These are phyloP conservation scores for Monosporascus sp. DNA, from an alignment of 2,329 filamentous ascomycete genomes.

Conservation along the genomic window DNA sequence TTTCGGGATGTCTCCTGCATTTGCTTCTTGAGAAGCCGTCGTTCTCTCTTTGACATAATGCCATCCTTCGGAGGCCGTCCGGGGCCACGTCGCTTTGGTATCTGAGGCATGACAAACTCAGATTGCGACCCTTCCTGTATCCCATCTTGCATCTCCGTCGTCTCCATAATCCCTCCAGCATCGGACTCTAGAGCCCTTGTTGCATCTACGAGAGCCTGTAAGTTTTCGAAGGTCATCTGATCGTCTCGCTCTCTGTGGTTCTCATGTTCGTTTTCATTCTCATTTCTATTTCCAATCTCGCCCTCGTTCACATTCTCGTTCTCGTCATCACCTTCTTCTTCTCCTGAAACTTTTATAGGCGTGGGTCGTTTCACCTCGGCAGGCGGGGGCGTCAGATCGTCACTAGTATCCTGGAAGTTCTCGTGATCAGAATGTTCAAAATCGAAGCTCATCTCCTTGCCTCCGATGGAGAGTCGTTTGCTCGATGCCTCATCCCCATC, in stretches of 20 bases:
- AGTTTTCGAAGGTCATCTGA: neutral
- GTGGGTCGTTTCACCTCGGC: slow-evolving; percentile 38
- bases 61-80: slow-evolving; percentile 80
- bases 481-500: slow-evolving; percentile 44
- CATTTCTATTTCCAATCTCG: slow-evolving; percentile 20
- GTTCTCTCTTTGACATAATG: slow-evolving; percentile 74
- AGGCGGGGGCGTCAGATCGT: slow-evolving; percentile 33
- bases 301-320: slow-evolving; percentile 28
- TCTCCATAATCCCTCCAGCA: slow-evolving; percentile 3
- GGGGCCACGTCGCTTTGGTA: slow-evolving; percentile 66
- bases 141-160: slow-evolving; percentile 6
- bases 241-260: slow-evolving; percentile 12
- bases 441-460: slow-evolving; percentile 69
- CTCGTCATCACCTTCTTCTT: slow-evolving; percentile 27
- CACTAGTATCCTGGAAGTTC: slow-evolving; percentile 51
- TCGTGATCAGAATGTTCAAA: slow-evolving; percentile 60
- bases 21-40: slow-evolving; percentile 58
- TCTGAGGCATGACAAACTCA: slow-evolving; percentile 34
- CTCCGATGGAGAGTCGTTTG: slow-evolving; percentile 49
- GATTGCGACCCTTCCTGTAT: slow-evolving; percentile 5
- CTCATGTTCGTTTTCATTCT: slow-evolving; percentile 11
- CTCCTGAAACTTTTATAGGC: slow-evolving; percentile 25
- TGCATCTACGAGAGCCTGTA: neutral
- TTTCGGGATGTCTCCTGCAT: slow-evolving; percentile 48
- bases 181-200: neutral